These are phyloP conservation scores for Fusarium kyushuense DNA, from an alignment of 2,329 filamentous ascomycete genomes.

Conservation along the genomic window DNA sequence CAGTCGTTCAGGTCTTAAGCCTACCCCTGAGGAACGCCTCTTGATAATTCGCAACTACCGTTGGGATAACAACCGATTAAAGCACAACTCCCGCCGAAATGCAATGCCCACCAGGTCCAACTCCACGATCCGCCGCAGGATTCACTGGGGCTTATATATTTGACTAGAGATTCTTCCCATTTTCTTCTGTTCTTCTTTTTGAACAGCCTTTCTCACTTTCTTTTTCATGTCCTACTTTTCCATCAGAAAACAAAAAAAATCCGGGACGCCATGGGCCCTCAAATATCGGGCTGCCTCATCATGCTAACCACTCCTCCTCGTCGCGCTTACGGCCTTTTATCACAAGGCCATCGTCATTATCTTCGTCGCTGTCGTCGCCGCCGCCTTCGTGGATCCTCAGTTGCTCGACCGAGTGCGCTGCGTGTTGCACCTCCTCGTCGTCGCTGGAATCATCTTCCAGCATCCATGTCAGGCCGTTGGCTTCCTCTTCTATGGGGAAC, in stretches of 20 bases:
- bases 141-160: constrained; percentile 23
- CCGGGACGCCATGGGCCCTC: constrained; percentile 2
- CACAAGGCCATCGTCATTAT: constrained; percentile 69
- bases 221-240: constrained; percentile 31
- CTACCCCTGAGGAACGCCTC: constrained; percentile 44
- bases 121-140: constrained; percentile 28
- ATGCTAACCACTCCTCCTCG: constrained; percentile 71
- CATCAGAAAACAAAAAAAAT: constrained; percentile 12
- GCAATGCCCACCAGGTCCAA: constrained; percentile 42
- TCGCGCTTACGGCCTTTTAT: constrained; percentile 69
- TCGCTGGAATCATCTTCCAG: constrained; percentile 63
- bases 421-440: constrained; percentile 53
- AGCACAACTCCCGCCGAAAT: constrained; percentile 49
- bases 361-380: constrained; percentile 61
- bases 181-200: constrained; percentile 36
- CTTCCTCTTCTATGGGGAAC: constrained; percentile 93
- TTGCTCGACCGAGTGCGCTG: constrained; percentile 55
- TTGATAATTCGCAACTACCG: constrained; percentile 22
- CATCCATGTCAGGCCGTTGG: constrained; percentile 97
- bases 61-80: constrained; percentile 17
- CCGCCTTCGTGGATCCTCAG: constrained; percentile 58
- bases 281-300: constrained; percentile 20
- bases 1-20: constrained; percentile 42
- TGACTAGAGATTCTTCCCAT: constrained; percentile 11
- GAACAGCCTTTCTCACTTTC: constrained; percentile 23